These are phyloP conservation scores for Piper longum DNA, from an alignment of 164 flowering plant species.

Conservation along the genomic window DNA sequence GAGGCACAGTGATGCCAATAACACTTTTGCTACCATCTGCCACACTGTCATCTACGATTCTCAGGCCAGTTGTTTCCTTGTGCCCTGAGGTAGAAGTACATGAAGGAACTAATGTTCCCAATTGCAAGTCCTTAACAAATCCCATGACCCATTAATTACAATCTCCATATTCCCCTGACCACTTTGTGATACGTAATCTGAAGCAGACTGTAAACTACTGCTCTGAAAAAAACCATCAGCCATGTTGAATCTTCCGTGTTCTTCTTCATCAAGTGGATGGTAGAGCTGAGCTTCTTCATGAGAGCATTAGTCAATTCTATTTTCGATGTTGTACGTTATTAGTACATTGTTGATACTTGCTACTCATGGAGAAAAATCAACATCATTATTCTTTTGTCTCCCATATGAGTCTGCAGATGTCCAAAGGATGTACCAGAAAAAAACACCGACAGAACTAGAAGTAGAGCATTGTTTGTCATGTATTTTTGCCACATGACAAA, in stretches of 20 bases:
- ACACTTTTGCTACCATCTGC: conserved; percentile 4
- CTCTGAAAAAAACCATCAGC: conserved; percentile 4
- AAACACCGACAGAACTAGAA: background rate
- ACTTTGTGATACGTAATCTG: conserved; percentile 14
- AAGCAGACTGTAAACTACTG: conserved; percentile 8
- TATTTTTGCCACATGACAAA: no score
- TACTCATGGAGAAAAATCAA: background rate
- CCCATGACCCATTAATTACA: conserved; percentile 9
- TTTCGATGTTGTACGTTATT: conserved; percentile 2
- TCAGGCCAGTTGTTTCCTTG: no score
- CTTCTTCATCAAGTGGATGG: conserved; percentile 1
- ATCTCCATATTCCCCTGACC: conserved; percentile 12
- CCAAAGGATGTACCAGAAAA: background rate
- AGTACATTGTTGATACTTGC: background rate
- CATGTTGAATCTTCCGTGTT: background rate
- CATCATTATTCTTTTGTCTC: background rate
- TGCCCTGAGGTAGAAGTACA: no score
- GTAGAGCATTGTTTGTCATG: no score
- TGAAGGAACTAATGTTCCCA: background rate
- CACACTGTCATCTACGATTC: no score
- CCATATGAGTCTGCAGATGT: conserved; percentile 3
- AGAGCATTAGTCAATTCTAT: conserved; percentile 12
- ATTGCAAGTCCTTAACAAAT: conserved; percentile 13
- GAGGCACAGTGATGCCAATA: conserved; percentile 26
- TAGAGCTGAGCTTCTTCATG: conserved; percentile 9